Evolutionary conservation across 2,329 filamentous ascomycete genomes (phyloP).

Genomic region (Xylaria sp.): DNA sequence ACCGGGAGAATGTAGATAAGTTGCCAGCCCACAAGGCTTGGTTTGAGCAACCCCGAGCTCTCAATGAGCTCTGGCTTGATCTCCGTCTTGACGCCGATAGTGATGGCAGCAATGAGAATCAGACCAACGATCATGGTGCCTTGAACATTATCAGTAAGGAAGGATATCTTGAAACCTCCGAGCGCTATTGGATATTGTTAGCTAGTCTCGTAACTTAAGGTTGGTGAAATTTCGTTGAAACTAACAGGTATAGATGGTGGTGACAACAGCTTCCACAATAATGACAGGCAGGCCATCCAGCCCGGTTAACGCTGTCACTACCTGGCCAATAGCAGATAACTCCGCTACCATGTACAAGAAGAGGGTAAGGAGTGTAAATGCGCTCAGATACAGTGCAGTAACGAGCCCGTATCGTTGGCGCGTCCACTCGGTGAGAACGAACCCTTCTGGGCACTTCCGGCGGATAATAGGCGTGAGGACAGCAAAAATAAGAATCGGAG

Average conservation of each 20-base stretch:
- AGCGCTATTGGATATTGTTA: slow-evolving; percentile 58
- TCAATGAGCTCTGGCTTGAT: slow-evolving; percentile 73
- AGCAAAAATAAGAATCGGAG: slow-evolving; percentile 77
- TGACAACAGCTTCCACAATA: slow-evolving; percentile 78
- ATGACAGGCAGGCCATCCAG: slow-evolving; percentile 75
- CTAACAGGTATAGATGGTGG: slow-evolving; percentile 82
- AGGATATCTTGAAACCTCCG: slow-evolving; percentile 83
- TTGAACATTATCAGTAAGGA: slow-evolving; percentile 83
- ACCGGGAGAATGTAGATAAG: slow-evolving; percentile 83
- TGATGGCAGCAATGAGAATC: slow-evolving; percentile 76
- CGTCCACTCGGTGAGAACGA: slow-evolving; percentile 85
- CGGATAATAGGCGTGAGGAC: slow-evolving; percentile 78
- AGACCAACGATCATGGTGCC: slow-evolving; percentile 77
- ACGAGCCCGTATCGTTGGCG: slow-evolving; percentile 75
- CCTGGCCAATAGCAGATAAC: slow-evolving; percentile 80
- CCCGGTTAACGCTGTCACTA: slow-evolving; percentile 75
- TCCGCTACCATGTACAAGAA: slow-evolving; percentile 89
- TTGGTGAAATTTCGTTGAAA: not conserved
- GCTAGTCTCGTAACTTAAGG: slow-evolving; percentile 1
- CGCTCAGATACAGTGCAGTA: slow-evolving; percentile 74
- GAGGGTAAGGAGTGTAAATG: slow-evolving; percentile 78
- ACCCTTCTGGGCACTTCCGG: slow-evolving; percentile 79
- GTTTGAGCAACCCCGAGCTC: slow-evolving; percentile 69
- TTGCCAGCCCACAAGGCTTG: slow-evolving; percentile 80
- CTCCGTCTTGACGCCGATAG: slow-evolving; percentile 76